Evolutionary conservation across 148 eudicot genomes (phyloP).

Genomic region (Arbutus unedo): DNA sequence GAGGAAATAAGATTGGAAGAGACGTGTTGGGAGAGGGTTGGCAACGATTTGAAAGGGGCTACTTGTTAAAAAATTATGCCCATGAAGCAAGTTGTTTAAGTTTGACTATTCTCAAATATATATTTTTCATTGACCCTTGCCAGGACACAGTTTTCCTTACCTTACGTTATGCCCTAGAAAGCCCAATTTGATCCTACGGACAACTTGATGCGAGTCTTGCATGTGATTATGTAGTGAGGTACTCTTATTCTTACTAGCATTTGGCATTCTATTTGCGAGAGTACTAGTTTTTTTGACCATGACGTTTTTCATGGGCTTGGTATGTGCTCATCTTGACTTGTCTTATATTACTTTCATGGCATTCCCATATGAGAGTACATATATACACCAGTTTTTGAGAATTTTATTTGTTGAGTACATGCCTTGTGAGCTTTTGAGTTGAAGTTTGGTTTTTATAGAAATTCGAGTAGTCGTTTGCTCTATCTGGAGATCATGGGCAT

Average conservation of each 20-base stretch:
- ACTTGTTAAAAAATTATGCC: not conserved
- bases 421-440: not conserved
- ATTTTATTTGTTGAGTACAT: not conserved
- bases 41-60: not conserved
- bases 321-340: not conserved
- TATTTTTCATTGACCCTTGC: not conserved
- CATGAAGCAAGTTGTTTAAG: not conserved
- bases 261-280: not conserved
- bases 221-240: not conserved
- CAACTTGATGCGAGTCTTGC: not conserved
- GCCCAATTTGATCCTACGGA: not conserved
- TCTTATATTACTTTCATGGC: not conserved
- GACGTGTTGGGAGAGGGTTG: not conserved
- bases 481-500: not conserved
- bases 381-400: not conserved
- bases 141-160: not conserved
- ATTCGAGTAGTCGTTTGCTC: not conserved
- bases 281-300: not conserved
- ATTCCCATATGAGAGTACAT: not conserved
- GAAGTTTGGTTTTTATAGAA: not conserved
- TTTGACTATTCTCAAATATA: not conserved
- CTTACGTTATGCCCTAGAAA: not conserved
- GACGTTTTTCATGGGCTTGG: not conserved
- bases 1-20: not conserved
- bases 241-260: not conserved